These are phyloP conservation scores for Podaxis rugospora DNA, from an alignment of 768 basidiomycete genomes.

Conservation along the genomic window DNA sequence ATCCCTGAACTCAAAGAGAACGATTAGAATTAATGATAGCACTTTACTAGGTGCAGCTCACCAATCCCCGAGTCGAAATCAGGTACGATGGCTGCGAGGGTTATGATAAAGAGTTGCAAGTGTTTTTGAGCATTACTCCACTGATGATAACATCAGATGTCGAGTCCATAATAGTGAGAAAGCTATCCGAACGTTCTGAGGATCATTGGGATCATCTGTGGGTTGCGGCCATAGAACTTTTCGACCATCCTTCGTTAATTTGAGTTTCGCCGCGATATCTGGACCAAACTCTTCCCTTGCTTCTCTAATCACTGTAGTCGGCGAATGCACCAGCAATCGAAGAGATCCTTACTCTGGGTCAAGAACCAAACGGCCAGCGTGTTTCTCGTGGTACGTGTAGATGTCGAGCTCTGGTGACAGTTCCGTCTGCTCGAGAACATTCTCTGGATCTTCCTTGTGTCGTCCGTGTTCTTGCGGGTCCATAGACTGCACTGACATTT, in stretches of 20 bases:
- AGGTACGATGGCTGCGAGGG: conserved; percentile 59
- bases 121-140: conserved; percentile 53
- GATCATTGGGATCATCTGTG: conserved; percentile 53
- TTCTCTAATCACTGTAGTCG: conserved; percentile 34
- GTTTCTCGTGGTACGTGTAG: conserved; percentile 44
- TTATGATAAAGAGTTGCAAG: conserved; percentile 55
- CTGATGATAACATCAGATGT: not conserved
- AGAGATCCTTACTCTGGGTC: conserved; percentile 49
- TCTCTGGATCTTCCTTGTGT: not conserved
- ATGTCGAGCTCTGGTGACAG: conserved; percentile 23
- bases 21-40: not conserved
- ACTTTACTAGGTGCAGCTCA: conserved; percentile 13
- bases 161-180: not conserved
- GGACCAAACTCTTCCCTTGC: conserved; percentile 60
- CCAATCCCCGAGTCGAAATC: conserved; percentile 69
- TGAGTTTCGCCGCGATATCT: conserved; percentile 46
- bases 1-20: conserved; percentile 37
- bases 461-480: not conserved
- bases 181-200: conserved; percentile 39
- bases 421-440: not conserved
- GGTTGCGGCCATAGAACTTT: conserved; percentile 71
- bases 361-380: conserved; percentile 55
- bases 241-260: conserved; percentile 50
- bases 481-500: not conserved
- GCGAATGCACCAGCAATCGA: not conserved